Conservation (phyloP, 78 protist species). For the Bigelowiella natans region DNA sequence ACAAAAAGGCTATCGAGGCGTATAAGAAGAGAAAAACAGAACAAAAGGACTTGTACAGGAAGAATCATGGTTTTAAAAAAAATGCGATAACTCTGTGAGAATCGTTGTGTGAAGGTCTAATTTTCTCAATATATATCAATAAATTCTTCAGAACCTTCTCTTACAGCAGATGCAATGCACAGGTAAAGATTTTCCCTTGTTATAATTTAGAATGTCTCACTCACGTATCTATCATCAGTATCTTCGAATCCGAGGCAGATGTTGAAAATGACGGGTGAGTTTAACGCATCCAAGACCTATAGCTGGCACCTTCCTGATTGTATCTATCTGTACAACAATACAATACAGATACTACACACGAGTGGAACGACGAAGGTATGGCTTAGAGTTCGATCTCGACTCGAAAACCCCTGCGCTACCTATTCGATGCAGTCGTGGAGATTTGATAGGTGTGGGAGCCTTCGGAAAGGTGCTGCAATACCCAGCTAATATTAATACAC, state of each 20-base stretch:
- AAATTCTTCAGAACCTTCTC: too few relatives aligned
- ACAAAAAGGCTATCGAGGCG: too few relatives aligned
- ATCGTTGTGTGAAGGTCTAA: too few relatives aligned
- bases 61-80: too few relatives aligned
- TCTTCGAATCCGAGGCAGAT: not conserved
- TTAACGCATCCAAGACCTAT: not conserved
- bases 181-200: too few relatives aligned
- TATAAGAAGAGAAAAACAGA: too few relatives aligned
- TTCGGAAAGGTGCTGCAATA: constrained; percentile 51
- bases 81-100: too few relatives aligned
- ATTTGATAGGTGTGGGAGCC: constrained; percentile 45
- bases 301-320: not conserved
- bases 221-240: too few relatives aligned
- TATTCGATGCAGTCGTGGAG: constrained; percentile 44
- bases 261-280: not conserved
- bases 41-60: too few relatives aligned
- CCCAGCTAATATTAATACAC: too few relatives aligned
- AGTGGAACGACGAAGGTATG: not conserved
- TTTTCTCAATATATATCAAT: too few relatives aligned
- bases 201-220: too few relatives aligned
- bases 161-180: not conserved
- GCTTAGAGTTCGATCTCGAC: not conserved
- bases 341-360: not conserved
- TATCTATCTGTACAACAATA: not conserved
- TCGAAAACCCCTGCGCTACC: not conserved